Conservation (phyloP, 2,329 filamentous ascomycete species). For the Cordyceps tenuipes region DNA sequence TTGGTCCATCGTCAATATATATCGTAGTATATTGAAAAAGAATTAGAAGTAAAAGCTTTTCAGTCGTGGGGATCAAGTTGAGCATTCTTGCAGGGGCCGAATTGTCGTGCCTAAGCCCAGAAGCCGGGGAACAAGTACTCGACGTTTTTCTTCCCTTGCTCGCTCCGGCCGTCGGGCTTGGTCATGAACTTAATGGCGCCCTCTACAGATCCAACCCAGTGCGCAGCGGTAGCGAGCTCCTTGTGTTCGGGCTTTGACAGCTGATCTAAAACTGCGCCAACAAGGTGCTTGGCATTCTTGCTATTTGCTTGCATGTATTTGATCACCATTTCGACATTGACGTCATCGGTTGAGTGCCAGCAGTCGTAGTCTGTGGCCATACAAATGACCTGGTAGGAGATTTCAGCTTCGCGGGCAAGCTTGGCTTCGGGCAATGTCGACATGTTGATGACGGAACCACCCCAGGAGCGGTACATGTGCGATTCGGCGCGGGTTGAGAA, state of each 20-base stretch:
- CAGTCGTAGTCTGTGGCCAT: slow-evolving; percentile 99
- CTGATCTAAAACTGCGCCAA: slow-evolving; percentile 81
- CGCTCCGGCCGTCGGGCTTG: slow-evolving; percentile 62
- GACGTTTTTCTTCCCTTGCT: slow-evolving; percentile 70
- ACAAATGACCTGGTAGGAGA: slow-evolving; percentile 96
- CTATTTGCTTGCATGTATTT: slow-evolving; percentile 91
- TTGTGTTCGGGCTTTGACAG: slow-evolving; percentile 68
- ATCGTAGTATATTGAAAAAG: not conserved
- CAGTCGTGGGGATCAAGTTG: not conserved
- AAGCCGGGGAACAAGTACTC: slow-evolving; percentile 84
- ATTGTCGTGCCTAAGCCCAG: slow-evolving; percentile 33
- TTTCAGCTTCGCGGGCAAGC: slow-evolving; percentile 90
- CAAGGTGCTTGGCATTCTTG: slow-evolving; percentile 75
- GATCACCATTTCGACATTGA: slow-evolving; percentile 96
- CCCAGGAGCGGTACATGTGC: slow-evolving; percentile 90
- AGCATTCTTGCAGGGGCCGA: not conserved
- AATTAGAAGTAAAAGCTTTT: not conserved
- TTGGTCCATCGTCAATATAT: not conserved
- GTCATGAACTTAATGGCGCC: slow-evolving; percentile 78
- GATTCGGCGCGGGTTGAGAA: slow-evolving; percentile 96
- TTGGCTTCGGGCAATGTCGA: slow-evolving; percentile 91
- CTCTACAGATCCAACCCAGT: slow-evolving; percentile 67
- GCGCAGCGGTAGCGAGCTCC: slow-evolving; percentile 70
- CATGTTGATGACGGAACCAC: slow-evolving; percentile 97
- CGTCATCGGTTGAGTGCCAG: slow-evolving; percentile 78